phyloP scores from a whole-genome alignment of 2,329 filamentous ascomycete genomes.

The Aspergillus spinulosporus region DNA sequence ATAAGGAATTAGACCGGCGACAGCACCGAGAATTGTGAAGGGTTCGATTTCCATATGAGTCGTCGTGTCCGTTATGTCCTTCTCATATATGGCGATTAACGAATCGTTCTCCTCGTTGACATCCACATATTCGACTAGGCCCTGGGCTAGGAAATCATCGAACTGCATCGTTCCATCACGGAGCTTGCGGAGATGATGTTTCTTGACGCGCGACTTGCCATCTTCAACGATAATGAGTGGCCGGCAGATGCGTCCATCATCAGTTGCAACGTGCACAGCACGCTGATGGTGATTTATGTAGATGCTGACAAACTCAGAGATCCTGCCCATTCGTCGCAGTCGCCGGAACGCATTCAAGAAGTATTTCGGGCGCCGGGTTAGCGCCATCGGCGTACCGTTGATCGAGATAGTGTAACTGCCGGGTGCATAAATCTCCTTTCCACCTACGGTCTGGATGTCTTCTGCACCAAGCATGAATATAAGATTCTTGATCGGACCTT shows the following conservation, averaged over 20 bases:
- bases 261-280: slow-evolving; percentile 91
- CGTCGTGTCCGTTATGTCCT: slow-evolving; percentile 76
- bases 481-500: slow-evolving; percentile 82
- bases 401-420: slow-evolving; percentile 89
- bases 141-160: slow-evolving; percentile 87
- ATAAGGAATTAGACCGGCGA: slow-evolving; percentile 94
- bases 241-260: slow-evolving; percentile 94
- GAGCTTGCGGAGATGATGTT: slow-evolving; percentile 75
- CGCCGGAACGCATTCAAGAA: slow-evolving; percentile 84
- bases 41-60: slow-evolving; percentile 98
- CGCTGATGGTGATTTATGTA: slow-evolving; percentile 92
- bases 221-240: slow-evolving; percentile 95
- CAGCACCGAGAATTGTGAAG: slow-evolving; percentile 92
- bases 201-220: slow-evolving; percentile 75
- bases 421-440: slow-evolving; percentile 79
- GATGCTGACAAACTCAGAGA: slow-evolving; percentile 95
- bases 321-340: slow-evolving; percentile 82
- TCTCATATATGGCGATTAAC: slow-evolving; percentile 86
- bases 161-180: slow-evolving; percentile 84
- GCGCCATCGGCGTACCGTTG: slow-evolving; percentile 89
- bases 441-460: slow-evolving; percentile 75
- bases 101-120: slow-evolving; percentile 98
- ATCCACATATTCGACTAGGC: slow-evolving; percentile 93
- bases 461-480: slow-evolving; percentile 84
- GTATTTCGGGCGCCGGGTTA: slow-evolving; percentile 80